These are phyloP conservation scores for Plasmodium berghei DNA, from an alignment of 169 alveolate species.

Conservation along the genomic window DNA sequence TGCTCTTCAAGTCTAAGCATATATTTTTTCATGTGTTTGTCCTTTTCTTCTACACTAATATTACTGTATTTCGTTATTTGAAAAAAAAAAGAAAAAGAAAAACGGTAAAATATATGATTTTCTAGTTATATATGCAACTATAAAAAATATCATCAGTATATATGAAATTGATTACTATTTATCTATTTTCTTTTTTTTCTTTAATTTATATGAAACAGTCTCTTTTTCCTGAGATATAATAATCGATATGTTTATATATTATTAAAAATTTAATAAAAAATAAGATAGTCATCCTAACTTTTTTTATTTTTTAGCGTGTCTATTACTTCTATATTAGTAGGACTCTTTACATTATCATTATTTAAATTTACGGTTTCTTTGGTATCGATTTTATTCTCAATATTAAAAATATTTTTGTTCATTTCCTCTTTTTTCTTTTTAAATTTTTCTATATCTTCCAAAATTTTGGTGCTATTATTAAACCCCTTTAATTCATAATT, in stretches of 20 bases:
- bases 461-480: conserved; percentile 39
- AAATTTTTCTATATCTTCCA: conserved; percentile 62
- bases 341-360: conserved; percentile 8
- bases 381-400: conserved; percentile 23
- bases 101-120: not conserved
- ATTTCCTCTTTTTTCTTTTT: conserved; percentile 42
- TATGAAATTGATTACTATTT: conserved; percentile 44
- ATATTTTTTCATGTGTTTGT: conserved; percentile 60
- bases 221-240: conserved; percentile 45
- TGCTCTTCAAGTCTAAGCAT: conserved; percentile 60
- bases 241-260: not conserved
- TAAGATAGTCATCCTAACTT: not conserved
- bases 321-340: conserved; percentile 23
- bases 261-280: not conserved
- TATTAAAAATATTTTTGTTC: conserved; percentile 21
- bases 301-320: not conserved
- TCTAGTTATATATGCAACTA: not conserved
- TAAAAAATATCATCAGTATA: not conserved
- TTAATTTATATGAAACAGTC: conserved; percentile 51
- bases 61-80: conserved; percentile 12
- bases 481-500: conserved; percentile 10
- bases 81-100: conserved; percentile 9
- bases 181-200: conserved; percentile 63
- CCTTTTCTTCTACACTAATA: conserved; percentile 63
- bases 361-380: not conserved